Percentiles rank a stretch among this genome's conserved stretches.
Conservation (phyloP, 164 flowering plant species). For the Aristolochia contorta region DNA sequence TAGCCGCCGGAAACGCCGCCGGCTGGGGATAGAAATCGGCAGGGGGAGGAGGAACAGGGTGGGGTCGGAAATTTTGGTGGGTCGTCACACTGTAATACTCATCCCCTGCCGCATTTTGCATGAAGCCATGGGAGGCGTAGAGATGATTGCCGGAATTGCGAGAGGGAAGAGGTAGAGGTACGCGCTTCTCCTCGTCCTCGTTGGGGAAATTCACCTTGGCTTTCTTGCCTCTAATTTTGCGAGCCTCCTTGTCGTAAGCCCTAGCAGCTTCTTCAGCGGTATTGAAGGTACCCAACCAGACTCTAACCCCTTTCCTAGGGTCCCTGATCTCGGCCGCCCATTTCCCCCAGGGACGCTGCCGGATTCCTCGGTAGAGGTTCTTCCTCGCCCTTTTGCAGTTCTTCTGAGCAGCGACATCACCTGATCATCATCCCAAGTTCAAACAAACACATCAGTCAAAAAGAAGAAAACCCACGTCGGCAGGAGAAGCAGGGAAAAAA, state of each 20-base stretch:
- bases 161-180: not conserved
- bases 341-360: constrained; percentile 94
- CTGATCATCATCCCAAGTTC: constrained; percentile 12
- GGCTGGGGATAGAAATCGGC: constrained; percentile 2
- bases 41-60: not conserved
- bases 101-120: constrained; percentile 1
- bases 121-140: constrained; percentile 11
- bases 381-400: constrained; percentile 52
- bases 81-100: too few relatives aligned
- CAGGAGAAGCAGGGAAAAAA: not conserved
- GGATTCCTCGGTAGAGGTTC: constrained; percentile 81
- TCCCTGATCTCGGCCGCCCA: constrained; percentile 99
- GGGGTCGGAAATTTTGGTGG: not conserved
- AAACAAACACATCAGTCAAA: not conserved
- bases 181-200: constrained; percentile 29
- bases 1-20: not conserved
- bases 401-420: constrained; percentile 10
- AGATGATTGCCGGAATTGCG: not conserved
- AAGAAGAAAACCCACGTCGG: not conserved
- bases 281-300: constrained; percentile 91
- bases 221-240: constrained; percentile 75
- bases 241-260: constrained; percentile 86
- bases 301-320: constrained; percentile 86
- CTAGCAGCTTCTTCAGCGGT: constrained; percentile 93
- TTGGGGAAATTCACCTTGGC: constrained; percentile 92